These are phyloP conservation scores for Saturnispora mendoncae DNA, from an alignment of 805 yeast species.

Conservation along the genomic window DNA sequence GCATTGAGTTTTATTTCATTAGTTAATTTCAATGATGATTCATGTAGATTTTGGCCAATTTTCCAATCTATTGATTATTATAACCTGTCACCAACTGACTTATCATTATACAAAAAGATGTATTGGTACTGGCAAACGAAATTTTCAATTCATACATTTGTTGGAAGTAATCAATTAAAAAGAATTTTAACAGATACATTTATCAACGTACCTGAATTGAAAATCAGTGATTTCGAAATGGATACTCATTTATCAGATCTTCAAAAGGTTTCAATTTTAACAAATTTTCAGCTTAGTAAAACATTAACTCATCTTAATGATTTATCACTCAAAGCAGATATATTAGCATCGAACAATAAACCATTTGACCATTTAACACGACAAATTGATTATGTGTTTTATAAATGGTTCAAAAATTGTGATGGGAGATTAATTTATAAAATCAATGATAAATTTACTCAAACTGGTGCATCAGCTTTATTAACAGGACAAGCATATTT, in stretches of 20 bases:
- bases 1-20: constrained; percentile 29
- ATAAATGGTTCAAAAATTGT: constrained; percentile 60
- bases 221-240: constrained; percentile 7
- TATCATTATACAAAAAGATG: constrained; percentile 37
- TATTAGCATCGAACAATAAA: constrained; percentile 8
- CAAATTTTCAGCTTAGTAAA: not conserved
- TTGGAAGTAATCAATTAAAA: constrained; percentile 65
- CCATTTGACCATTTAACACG: constrained; percentile 22
- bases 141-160: constrained; percentile 30
- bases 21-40: constrained; percentile 4
- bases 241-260: constrained; percentile 2
- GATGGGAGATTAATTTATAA: constrained; percentile 54
- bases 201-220: constrained; percentile 3
- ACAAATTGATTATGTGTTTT: constrained; percentile 65
- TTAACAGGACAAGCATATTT: constrained; percentile 64
- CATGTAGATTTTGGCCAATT: constrained; percentile 12
- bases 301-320: constrained; percentile 1
- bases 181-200: constrained; percentile 45
- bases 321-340: constrained; percentile 5
- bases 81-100: constrained; percentile 59
- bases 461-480: constrained; percentile 43
- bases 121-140: constrained; percentile 18
- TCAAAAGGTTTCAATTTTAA: not conserved
- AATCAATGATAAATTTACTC: constrained; percentile 33
- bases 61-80: constrained; percentile 37